Evolutionary conservation across 2,329 filamentous ascomycete genomes (phyloP).

Genomic region (Zopfia rhizophila): DNA sequence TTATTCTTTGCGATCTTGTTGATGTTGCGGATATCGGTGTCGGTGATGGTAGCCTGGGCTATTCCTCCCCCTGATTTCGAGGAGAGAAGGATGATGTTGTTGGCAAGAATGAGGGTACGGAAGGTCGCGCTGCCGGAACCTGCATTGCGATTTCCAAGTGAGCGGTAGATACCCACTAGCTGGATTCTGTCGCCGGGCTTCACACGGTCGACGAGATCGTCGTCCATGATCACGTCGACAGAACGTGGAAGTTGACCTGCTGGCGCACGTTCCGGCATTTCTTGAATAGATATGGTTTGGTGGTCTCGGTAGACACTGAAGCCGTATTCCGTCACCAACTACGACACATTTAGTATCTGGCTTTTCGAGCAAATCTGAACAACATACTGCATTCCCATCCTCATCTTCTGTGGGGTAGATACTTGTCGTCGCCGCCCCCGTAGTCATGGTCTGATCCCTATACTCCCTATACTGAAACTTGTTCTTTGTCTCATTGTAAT

Average conservation of each 20-base stretch:
- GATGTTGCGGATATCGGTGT: conserved; percentile 97
- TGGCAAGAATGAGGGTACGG: conserved; percentile 91
- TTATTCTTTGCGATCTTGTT: conserved; percentile 97
- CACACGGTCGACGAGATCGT: conserved; percentile 92
- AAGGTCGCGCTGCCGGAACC: conserved; percentile 92
- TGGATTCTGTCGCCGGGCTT: conserved; percentile 98
- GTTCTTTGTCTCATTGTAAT: conserved; percentile 89
- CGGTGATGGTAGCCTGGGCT: conserved; percentile 90
- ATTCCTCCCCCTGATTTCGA: conserved; percentile 96
- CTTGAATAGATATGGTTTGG: conserved; percentile 97
- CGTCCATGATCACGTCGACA: conserved; percentile 95
- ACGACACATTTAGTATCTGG: conserved; percentile 15
- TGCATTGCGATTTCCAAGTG: conserved; percentile 92
- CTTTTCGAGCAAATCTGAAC: not conserved
- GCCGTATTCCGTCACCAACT: conserved; percentile 92
- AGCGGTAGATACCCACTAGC: conserved; percentile 94
- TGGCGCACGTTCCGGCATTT: conserved; percentile 97
- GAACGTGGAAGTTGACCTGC: conserved; percentile 94
- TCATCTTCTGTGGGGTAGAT: conserved; percentile 96
- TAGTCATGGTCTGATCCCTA: conserved; percentile 95
- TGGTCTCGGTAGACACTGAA: conserved; percentile 96
- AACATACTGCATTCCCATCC: conserved; percentile 79
- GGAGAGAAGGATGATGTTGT: conserved; percentile 93
- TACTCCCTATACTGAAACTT: conserved; percentile 92
- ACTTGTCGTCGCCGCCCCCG: conserved; percentile 84